Base-by-base conservation (phyloP, 805 yeast species). In the Monosporozyma unispora region DNA sequence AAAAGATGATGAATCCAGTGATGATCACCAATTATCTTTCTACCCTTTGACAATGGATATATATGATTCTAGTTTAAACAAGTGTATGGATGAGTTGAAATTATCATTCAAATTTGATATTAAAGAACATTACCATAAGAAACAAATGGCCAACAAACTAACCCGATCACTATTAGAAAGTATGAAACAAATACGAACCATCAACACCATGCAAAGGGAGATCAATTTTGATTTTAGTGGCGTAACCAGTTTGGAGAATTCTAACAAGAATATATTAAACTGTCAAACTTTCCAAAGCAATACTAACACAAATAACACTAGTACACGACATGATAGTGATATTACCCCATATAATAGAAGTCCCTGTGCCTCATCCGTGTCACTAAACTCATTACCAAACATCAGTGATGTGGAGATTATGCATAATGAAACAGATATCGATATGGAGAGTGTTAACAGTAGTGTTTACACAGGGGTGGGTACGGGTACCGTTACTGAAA, bases 371-470 rank as follows among this genome's bases (percentile, higher is more conserved):
- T 61, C 67, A 1, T 38, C 52, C 4, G 46, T 48, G 1, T 59
- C 62, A 39, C 21, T 53, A 16, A 39, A 10, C 12, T 39, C 48
- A 3, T 54, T 58, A 7, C 52, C 52, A 8, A 50, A 54, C 18
- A 54, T 48, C 9, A 53, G 52, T 41, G 60, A 55, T 21, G 57
- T 63, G 37, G 68, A 64, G 18, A 44, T 39, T 59, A 56, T 1
- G 63, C 60, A 44, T n/a, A 49, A 51, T 39, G 55, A 54, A 5
- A 41, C 46, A 12, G 59, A 48, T 21, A 23, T 41, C 22, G 64
- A 60, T 16, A 39, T 49, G n/a, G 63, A 53, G n/a, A 63, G 67
- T 45, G 49, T 55, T 2, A 52, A 53, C n/a, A 64, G 68, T 35
- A 64, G 68, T 47, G 47, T 62, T 4, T 52, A 54, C 35, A 53